Evolutionary conservation across 495 filamentous ascomycete species (phyloP).

Genomic region (Neohortaea acidophila): DNA sequence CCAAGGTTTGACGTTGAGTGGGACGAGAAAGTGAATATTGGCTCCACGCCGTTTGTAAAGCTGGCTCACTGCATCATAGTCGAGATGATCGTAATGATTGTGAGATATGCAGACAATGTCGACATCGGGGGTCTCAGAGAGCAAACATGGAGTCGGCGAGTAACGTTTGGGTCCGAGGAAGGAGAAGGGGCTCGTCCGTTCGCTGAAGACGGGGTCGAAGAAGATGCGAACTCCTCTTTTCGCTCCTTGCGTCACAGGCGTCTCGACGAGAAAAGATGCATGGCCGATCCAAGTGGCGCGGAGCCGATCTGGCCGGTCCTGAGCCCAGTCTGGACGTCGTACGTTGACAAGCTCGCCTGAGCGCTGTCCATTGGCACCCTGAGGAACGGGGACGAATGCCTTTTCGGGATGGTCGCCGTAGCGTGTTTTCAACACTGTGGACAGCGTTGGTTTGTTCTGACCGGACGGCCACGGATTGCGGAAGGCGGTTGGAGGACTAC

Average conservation of each 20-base stretch:
- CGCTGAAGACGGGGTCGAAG: slow-evolving; percentile 41
- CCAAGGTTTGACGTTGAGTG: slow-evolving; percentile 27
- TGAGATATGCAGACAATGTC: slow-evolving; percentile 37
- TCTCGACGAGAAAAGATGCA: slow-evolving; percentile 35
- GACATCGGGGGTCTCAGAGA: slow-evolving; percentile 34
- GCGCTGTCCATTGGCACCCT: slow-evolving; percentile 14
- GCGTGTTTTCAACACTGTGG: slow-evolving; percentile 17
- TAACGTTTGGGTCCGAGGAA: slow-evolving; percentile 36
- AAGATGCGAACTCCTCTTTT: slow-evolving; percentile 28
- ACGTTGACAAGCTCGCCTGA: slow-evolving; percentile 23
- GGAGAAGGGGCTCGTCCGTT: slow-evolving; percentile 32
- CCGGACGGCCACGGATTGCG: slow-evolving; percentile 41
- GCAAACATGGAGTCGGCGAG: slow-evolving; percentile 34
- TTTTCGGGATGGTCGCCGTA: slow-evolving; percentile 20
- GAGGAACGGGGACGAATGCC: slow-evolving; percentile 28
- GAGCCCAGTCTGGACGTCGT: slow-evolving; percentile 25
- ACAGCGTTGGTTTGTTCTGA: slow-evolving; percentile 18
- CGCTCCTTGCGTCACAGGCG: slow-evolving; percentile 15
- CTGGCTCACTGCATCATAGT: slow-evolving; percentile 27
- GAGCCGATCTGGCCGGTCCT: slow-evolving; percentile 15
- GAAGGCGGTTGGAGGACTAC: slow-evolving; percentile 29
- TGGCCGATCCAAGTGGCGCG: slow-evolving; percentile 41
- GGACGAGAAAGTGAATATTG: slow-evolving; percentile 31
- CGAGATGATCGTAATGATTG: slow-evolving; percentile 41
- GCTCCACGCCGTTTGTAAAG: slow-evolving; percentile 19